A percentile compares a stretch with the other conserved stretches of the same genome.
Conservation (phyloP, 2,329 filamentous ascomycete species). For the Chaetomiaceae sp. region DNA sequence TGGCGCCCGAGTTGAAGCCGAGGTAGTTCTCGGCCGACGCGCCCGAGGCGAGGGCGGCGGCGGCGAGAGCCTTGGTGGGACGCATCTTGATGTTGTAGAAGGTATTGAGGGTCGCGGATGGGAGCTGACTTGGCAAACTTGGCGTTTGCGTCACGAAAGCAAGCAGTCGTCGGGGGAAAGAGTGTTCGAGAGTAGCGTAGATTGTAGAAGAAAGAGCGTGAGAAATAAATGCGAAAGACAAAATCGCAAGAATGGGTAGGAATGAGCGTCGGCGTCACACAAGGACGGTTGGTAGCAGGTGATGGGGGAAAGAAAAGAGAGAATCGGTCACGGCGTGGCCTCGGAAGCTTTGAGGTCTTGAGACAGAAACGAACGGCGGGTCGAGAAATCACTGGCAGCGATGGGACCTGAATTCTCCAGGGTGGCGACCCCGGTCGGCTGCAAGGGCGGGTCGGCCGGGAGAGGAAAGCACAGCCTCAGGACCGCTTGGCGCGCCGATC, state of each 20-base stretch:
- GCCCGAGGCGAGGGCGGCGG: constrained; percentile 38
- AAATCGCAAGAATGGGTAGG: not conserved
- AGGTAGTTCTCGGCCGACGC: constrained; percentile 45
- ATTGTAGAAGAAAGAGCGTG: constrained; percentile 11
- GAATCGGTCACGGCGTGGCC: not conserved
- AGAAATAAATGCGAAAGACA: not conserved
- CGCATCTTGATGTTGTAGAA: constrained; percentile 37
- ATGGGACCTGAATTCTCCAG: not conserved
- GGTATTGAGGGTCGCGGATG: not conserved
- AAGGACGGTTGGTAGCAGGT: constrained; percentile 18
- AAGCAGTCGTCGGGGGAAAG: not conserved
- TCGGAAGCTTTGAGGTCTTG: constrained; percentile 4
- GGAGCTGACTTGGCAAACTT: constrained; percentile 11
- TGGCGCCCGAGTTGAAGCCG: constrained; percentile 51
- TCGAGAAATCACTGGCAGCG: constrained; percentile 13
- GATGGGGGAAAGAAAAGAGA: not conserved
- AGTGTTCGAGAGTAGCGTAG: not conserved
- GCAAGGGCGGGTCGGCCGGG: constrained; percentile 12
- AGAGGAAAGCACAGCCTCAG: constrained; percentile 14
- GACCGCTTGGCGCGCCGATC: constrained; percentile 11
- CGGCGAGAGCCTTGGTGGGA: constrained; percentile 36
- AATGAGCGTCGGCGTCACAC: constrained; percentile 20
- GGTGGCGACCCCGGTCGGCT: constrained; percentile 10
- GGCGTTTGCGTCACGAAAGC: constrained; percentile 17
- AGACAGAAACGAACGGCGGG: constrained; percentile 1